A percentile compares a stretch with the other conserved stretches of the same genome.
Evolutionary conservation across 257 asterid species (phyloP).

Genomic region (Prunella vulgaris): DNA sequence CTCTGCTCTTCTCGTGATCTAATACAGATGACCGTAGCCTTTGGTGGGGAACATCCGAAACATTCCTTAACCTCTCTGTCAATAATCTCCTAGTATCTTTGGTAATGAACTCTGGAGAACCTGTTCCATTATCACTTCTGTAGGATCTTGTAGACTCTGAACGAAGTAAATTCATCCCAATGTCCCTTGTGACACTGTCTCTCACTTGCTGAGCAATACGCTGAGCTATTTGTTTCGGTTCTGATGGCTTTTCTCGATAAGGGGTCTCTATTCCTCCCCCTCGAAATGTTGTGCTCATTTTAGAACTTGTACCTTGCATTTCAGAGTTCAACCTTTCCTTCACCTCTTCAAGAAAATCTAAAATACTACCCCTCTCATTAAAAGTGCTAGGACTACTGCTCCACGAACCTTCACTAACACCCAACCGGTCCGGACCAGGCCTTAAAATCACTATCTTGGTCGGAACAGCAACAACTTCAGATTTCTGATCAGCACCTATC

Average conservation of each 20-base stretch:
- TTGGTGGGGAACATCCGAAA: constrained; percentile 32
- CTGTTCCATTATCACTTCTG: constrained; percentile 51
- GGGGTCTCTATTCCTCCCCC: constrained; percentile 83
- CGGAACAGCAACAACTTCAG: constrained; percentile 38
- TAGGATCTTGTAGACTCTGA: constrained; percentile 77
- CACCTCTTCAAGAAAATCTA: constrained; percentile 82
- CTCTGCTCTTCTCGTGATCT: constrained; percentile 28
- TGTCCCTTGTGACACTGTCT: constrained; percentile 58
- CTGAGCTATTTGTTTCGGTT: constrained; percentile 75
- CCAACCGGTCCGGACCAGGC: constrained; percentile 61
- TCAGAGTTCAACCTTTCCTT: constrained; percentile 69
- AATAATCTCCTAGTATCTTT: constrained; percentile 58
- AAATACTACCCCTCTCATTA: constrained; percentile 58
- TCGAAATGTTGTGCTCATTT: constrained; percentile 38
- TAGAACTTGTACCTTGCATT: constrained; percentile 54
- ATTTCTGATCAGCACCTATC: constrained; percentile 24
- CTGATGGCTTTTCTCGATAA: constrained; percentile 55
- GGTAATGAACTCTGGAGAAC: constrained; percentile 55
- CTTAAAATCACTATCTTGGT: constrained; percentile 68
- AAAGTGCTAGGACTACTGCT: constrained; percentile 57
- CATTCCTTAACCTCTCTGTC: constrained; percentile 63
- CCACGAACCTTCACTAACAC: constrained; percentile 50
- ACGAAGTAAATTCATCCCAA: constrained; percentile 48
- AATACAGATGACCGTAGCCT: constrained; percentile 32
- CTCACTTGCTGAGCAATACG: constrained; percentile 67